Base-by-base conservation (phyloP, 805 yeast species). In the Barnettozyma siamensis region DNA sequence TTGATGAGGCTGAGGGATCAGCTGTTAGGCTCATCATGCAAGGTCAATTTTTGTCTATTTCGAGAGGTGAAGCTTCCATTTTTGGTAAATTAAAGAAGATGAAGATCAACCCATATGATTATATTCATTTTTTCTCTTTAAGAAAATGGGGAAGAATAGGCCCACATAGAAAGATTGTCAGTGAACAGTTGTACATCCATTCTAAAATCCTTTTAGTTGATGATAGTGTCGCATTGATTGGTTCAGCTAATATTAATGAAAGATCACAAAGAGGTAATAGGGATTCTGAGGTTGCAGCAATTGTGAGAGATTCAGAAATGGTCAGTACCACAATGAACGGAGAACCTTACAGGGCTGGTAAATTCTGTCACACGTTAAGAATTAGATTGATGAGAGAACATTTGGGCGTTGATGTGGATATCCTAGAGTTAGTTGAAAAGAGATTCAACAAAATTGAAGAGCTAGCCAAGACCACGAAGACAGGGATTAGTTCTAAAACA, bases 101-200 rank as follows among this genome's bases (percentile, higher is more conserved):
- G 36, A 95, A 95, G 8, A 88, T 93, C 48, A 79, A 78, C 38
- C 97, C 99, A 3, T 85, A 84, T 40, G 87, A 91, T 45, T 88
- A 93, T 57, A 88, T 93, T 44, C 94, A 86, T 42, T 93, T 93
- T 61, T 91, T 76, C 56, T 88, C 97, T 0, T 67, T 93, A 55
- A 72, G 99, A 55, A 89, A 93, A 62, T 93, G 99, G 99, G 96
- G 96, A 9, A 76, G 82, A 50, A 77, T 93, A 51, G 96, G 98
- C 1, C 80, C 81, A 2, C 67, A 76, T 39, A 73, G 82, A 42
- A 76, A 75, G 19, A 58, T 93, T 34, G 88, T 83, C 2, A 87
- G 95, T 2, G 99, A 93, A 54, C 96, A 89, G 57, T 70, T 93
- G 33, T 93, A 93, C 57, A 83, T 93, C 28, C 99, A 93, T 61